These are phyloP conservation scores for Arthrobotrys sinensis DNA, from an alignment of 2,329 filamentous ascomycete species.

Conservation along the genomic window DNA sequence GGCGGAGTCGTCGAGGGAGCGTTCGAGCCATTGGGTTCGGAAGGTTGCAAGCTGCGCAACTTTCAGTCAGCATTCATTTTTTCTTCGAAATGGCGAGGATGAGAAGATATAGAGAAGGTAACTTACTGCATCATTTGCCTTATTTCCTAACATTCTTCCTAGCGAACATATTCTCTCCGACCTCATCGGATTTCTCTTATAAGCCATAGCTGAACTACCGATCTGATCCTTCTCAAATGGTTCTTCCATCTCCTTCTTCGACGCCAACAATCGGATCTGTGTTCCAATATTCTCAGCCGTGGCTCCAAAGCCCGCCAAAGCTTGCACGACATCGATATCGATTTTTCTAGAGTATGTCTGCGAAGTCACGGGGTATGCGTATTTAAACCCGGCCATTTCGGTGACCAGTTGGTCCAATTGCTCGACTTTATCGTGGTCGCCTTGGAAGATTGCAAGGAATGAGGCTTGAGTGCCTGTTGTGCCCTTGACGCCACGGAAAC, in stretches of 20 bases:
- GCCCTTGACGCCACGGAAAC: constrained; percentile 81
- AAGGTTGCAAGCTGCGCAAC: constrained; percentile 21
- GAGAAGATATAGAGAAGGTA: constrained; percentile 47
- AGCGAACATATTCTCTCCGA: constrained; percentile 67
- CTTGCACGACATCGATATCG: constrained; percentile 84
- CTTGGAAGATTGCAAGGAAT: constrained; percentile 77
- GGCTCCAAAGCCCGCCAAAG: constrained; percentile 83
- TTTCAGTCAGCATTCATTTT: not conserved
- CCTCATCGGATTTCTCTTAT: constrained; percentile 75
- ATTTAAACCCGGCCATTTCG: constrained; percentile 76
- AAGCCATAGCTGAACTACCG: constrained; percentile 74
- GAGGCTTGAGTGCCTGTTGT: constrained; percentile 85
- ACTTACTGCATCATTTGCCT: constrained; percentile 46
- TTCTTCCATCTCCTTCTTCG: constrained; percentile 87
- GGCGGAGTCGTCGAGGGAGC: constrained; percentile 82
- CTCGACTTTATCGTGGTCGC: constrained; percentile 71
- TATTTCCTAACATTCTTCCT: constrained; percentile 66
- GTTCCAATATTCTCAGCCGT: constrained; percentile 81
- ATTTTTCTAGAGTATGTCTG: constrained; percentile 87
- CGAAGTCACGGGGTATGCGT: constrained; percentile 76
- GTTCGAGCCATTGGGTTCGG: constrained; percentile 81
- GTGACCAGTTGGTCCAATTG: constrained; percentile 76
- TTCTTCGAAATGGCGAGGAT: not conserved
- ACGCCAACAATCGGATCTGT: constrained; percentile 81
- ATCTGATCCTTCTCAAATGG: constrained; percentile 86